These are phyloP conservation scores for Plasmopara muralis DNA, from an alignment of 352 stramenopile genomes.

Conservation along the genomic window DNA sequence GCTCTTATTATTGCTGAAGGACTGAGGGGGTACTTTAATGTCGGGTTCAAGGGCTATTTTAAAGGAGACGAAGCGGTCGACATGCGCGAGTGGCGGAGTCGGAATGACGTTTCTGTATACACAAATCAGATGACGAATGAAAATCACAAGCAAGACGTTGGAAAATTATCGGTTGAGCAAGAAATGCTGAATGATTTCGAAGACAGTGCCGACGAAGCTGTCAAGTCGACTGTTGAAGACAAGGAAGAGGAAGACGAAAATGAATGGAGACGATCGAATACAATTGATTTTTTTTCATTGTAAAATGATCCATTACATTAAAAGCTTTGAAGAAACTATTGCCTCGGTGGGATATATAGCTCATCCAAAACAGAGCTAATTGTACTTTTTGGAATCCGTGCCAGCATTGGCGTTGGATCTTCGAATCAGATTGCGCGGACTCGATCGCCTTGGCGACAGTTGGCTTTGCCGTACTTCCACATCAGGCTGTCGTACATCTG, in stretches of 20 bases:
- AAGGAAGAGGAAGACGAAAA: slow-evolving; percentile 15
- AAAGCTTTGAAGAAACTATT: slow-evolving; percentile 3
- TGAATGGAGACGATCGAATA: slow-evolving; percentile 61
- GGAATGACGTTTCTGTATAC: background rate
- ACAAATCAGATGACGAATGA: background rate
- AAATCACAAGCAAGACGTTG: slow-evolving; percentile 22
- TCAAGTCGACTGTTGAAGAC: slow-evolving; percentile 6
- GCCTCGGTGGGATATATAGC: background rate
- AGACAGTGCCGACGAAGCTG: slow-evolving; percentile 63
- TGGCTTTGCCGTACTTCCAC: slow-evolving; percentile 31
- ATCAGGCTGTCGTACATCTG: slow-evolving; percentile 36
- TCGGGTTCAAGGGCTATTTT: slow-evolving; percentile 58
- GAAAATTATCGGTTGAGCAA: slow-evolving; percentile 56
- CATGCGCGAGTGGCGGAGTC: slow-evolving; percentile 43
- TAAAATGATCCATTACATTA: too few species aligned
- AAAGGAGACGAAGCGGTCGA: slow-evolving; percentile 62
- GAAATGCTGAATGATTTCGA: slow-evolving; percentile 85
- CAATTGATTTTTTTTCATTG: slow-evolving; percentile 60
- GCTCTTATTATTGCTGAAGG: slow-evolving; percentile 2
- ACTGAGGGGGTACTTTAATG: background rate
- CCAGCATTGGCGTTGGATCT: slow-evolving; percentile 18
- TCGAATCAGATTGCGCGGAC: slow-evolving; percentile 13
- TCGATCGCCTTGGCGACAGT: slow-evolving; percentile 25
- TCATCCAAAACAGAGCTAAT: slow-evolving; percentile 13
- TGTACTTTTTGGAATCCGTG: slow-evolving; percentile 55